These are phyloP conservation scores for Colletotrichum caudatum DNA, from an alignment of 2,329 filamentous ascomycete genomes.

Conservation along the genomic window DNA sequence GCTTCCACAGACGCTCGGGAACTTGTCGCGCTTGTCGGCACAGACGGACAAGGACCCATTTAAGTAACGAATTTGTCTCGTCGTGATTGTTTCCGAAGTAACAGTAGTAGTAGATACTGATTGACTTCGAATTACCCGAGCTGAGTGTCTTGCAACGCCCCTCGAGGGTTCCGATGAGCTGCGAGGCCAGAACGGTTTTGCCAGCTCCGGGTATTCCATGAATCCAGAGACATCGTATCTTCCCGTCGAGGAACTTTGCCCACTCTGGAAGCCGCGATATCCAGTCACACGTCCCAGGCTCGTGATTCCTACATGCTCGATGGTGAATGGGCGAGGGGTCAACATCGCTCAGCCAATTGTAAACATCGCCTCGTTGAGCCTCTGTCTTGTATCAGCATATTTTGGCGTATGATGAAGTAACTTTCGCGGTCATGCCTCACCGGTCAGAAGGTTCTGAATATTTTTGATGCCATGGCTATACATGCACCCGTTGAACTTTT, in stretches of 20 bases:
- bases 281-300: slow-evolving; percentile 17
- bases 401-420: neutral
- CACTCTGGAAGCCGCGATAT: neutral
- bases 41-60: neutral
- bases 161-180: accelerated
- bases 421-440: accelerated
- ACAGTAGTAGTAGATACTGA: slow-evolving; percentile 4
- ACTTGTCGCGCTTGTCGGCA: neutral
- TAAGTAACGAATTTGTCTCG: accelerated
- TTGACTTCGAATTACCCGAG: accelerated
- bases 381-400: neutral
- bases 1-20: neutral
- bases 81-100: neutral
- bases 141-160: accelerated
- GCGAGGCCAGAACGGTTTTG: neutral
- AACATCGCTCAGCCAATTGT: neutral
- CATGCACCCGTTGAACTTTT: accelerated
- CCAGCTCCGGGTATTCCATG: slow-evolving; percentile 17
- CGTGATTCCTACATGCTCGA: accelerated
- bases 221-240: neutral
- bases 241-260: accelerated
- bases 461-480: neutral
- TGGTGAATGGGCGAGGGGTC: neutral
- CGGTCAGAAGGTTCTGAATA: neutral
- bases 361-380: neutral